Percentiles rank a stretch among this genome's conserved stretches.
These are phyloP conservation scores for Coix lacrymajobi DNA, from an alignment of 176 grass and related monocot species.

Conservation along the genomic window DNA sequence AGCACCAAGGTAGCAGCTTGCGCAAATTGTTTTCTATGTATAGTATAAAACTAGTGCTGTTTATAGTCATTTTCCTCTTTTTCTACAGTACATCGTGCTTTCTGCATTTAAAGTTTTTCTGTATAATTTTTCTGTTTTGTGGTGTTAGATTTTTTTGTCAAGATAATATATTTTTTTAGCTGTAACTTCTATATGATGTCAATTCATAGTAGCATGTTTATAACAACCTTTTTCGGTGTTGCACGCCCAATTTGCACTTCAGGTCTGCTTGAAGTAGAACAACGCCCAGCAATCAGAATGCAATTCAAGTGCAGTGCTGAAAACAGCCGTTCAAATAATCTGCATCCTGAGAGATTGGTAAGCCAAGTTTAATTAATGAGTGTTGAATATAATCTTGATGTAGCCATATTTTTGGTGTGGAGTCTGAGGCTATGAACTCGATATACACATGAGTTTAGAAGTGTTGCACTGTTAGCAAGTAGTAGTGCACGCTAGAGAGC, in stretches of 20 bases:
- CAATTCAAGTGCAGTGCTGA: slow-evolving; percentile 46
- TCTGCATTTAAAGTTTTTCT: not conserved
- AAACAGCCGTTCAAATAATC: slow-evolving; percentile 40
- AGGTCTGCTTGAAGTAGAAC: slow-evolving; percentile 32
- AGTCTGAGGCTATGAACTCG: not conserved
- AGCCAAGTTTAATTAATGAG: not conserved
- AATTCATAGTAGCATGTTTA: slow-evolving; percentile 6
- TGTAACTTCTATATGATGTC: not conserved
- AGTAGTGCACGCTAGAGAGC: not conserved
- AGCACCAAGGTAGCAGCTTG: slow-evolving; percentile 41
- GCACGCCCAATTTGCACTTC: slow-evolving; percentile 23
- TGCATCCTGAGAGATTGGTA: slow-evolving; percentile 41
- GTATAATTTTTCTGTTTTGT: not conserved
- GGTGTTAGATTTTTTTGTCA: not conserved
- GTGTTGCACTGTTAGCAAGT: not conserved
- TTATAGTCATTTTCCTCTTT: not conserved
- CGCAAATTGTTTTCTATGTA: not conserved
- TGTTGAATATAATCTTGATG: not conserved
- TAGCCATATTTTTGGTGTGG: not conserved
- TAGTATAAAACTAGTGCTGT: not conserved
- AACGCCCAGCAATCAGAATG: slow-evolving; percentile 47
- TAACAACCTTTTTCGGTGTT: slow-evolving; percentile 28
- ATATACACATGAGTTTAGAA: not conserved
- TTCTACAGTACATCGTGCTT: not conserved
- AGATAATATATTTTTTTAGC: not conserved